phyloP scores from a whole-genome alignment of 176 grass and related monocot species.

The Leersia perrieri region DNA sequence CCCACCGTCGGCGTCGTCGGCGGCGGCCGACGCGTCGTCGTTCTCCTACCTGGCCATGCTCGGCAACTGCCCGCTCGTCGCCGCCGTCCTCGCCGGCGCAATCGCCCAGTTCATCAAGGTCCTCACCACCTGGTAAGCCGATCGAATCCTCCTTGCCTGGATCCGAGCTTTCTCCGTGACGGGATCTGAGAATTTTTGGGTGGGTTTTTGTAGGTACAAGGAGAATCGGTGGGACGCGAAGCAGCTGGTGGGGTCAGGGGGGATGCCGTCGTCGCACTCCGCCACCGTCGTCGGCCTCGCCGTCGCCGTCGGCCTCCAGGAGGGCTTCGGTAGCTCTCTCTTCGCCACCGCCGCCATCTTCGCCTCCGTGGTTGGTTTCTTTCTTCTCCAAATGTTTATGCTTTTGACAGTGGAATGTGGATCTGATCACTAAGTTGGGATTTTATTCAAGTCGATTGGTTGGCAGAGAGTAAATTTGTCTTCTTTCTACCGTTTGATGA shows the following conservation, averaged over 20 bases:
- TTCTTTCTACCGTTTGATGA: background rate
- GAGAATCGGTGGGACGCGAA: slow-evolving; percentile 95
- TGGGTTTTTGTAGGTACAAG: slow-evolving; percentile 51
- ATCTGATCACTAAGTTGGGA: background rate
- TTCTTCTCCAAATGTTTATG: background rate
- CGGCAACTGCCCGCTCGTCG: slow-evolving; percentile 69
- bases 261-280: slow-evolving; percentile 91
- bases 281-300: slow-evolving; percentile 79
- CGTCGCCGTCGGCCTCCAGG: slow-evolving; percentile 57
- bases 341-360: slow-evolving; percentile 79
- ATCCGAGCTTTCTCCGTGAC: slow-evolving; percentile 35
- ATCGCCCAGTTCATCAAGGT: slow-evolving; percentile 80
- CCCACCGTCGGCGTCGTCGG: background rate
- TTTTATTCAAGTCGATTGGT: background rate
- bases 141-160: background rate
- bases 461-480: background rate
- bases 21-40: slow-evolving; percentile 23
- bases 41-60: slow-evolving; percentile 73
- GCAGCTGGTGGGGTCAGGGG: slow-evolving; percentile 74
- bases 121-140: slow-evolving; percentile 76
- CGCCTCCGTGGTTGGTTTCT: slow-evolving; percentile 74
- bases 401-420: background rate
- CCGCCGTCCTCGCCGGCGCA: slow-evolving; percentile 68
- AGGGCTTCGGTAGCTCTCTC: slow-evolving; percentile 62
- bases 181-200: background rate